Evolutionary conservation across 345 rosid genomes (phyloP).

Genomic region (Eucalyptus guilfoylei): DNA sequence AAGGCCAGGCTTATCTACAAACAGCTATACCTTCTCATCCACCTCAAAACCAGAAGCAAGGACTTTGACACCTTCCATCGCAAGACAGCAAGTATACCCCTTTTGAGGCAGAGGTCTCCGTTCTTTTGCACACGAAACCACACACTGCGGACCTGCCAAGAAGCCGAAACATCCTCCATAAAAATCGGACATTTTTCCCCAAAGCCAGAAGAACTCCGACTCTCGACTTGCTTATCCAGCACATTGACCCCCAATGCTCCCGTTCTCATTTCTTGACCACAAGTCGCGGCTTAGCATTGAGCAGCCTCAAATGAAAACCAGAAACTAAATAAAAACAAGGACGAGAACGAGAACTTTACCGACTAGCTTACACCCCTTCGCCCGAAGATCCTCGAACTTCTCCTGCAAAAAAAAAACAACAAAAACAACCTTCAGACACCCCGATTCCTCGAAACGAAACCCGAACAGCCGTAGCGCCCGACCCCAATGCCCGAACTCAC

Average conservation of each 20-base stretch:
- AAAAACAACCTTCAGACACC: not conserved
- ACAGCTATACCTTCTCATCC: conserved; percentile 62
- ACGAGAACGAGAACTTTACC: conserved; percentile 27
- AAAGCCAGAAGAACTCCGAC: not conserved
- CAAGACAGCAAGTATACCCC: conserved; percentile 84
- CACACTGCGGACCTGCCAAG: conserved; percentile 79
- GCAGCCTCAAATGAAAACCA: not conserved
- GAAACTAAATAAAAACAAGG: not conserved
- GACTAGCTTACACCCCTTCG: conserved; percentile 69
- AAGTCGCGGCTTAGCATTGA: not conserved
- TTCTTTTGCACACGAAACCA: conserved; percentile 81
- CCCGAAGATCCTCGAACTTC: conserved; percentile 76
- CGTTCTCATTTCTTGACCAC: not conserved
- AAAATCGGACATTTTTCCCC: not conserved
- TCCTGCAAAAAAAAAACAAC: conserved; percentile 38
- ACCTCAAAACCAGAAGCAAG: conserved; percentile 80
- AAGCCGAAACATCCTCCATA: not conserved
- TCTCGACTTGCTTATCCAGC: not conserved
- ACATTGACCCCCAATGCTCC: not conserved
- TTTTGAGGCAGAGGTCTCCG: conserved; percentile 60
- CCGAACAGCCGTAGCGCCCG: not conserved
- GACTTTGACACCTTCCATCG: conserved; percentile 85
- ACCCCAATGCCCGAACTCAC: conserved; percentile 1
- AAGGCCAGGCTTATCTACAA: not conserved
- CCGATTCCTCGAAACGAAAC: not conserved